Evolutionary conservation across 2,329 filamentous ascomycete genomes (phyloP).

Genomic region (Colletotrichum cordylinicola): DNA sequence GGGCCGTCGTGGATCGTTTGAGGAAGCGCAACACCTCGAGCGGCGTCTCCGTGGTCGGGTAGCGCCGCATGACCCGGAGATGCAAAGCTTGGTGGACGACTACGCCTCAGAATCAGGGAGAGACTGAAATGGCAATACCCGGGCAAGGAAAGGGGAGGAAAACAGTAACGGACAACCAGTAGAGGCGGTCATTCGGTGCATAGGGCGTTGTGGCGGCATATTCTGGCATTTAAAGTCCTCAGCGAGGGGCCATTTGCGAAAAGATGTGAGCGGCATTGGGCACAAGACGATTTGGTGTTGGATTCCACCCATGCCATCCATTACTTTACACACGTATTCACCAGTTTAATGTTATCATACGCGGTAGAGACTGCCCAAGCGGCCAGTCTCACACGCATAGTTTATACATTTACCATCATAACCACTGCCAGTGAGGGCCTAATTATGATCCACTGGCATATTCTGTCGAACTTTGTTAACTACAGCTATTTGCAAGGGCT

Average conservation of each 20-base stretch:
- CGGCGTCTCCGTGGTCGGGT: not conserved
- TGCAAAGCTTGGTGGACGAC: conserved; percentile 22
- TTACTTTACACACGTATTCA: not conserved
- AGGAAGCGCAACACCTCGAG: conserved; percentile 44
- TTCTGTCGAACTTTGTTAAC: not conserved
- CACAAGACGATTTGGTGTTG: not conserved
- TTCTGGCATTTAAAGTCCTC: conserved; percentile 1
- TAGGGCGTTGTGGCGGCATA: conserved; percentile 6
- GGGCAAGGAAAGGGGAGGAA: not conserved
- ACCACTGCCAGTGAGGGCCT: not conserved
- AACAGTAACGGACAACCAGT: not conserved
- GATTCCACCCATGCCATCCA: not conserved
- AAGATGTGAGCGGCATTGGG: not conserved
- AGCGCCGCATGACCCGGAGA: conserved; percentile 17
- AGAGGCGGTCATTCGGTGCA: not conserved
- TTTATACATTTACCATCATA: not conserved
- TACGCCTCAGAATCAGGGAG: conserved; percentile 19
- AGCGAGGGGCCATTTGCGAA: not conserved
- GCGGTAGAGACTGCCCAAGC: not conserved
- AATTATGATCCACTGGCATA: not conserved
- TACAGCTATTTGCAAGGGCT: not conserved
- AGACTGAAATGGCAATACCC: not conserved
- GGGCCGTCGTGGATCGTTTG: conserved; percentile 83
- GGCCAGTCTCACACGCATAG: not conserved
- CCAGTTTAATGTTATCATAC: conserved; percentile 11